Base-by-base conservation (phyloP, 2,329 filamentous ascomycete species). In the Cytospora mali region DNA sequence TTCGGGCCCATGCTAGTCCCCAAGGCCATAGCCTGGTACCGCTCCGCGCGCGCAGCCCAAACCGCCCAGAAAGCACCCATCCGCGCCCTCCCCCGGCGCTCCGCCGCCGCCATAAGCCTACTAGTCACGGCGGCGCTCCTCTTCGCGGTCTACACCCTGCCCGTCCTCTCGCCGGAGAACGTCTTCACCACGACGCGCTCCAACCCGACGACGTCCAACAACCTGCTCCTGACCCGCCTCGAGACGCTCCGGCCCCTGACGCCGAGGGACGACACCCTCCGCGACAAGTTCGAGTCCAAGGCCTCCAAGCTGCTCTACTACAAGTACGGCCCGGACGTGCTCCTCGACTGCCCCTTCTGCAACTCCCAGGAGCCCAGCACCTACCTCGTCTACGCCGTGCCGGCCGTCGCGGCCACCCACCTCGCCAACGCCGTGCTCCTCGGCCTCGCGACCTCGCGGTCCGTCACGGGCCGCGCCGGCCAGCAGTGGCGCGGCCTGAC, bases 301-400 rank as follows among this genome's bases (percentile, higher is more conserved):
- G 87, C 92, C 68, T 89, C 89, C 54, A 84, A 91, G 59, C 83
- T 95, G 64, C 80, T 96, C 9, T 98, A 97, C 77, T 82, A 96
- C 58, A 87, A 90, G 64, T 96, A 87, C 75, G 95, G 95, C 2
- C 91, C 93, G 0, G 81, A 85, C 35, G 86, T 88, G 10, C 74
- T 98, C 42, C 80, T 88, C 25, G 81, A 86, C 63, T 98, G 93
- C 74, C 83, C 86, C n/a, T 97, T 96, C 78, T 97, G 93, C 82
- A 81, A 79, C 56, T 77, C 85, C n/a, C 88, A 91, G 63, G 86
- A 90, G 54, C 82, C 86, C 6, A 80, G 79, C 42, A 86, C 84
- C 49, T 97, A 93, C 78, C 82, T 96, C 55, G 84, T 91, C 73
- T 98, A 96, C 76, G 88, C 90, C 16, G 76, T 96, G 0, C 91